A percentile compares a stretch with the other conserved stretches of the same genome.
These are phyloP conservation scores for Lasiosphaeria hispida DNA, from an alignment of 495 filamentous ascomycete species.

Conservation along the genomic window DNA sequence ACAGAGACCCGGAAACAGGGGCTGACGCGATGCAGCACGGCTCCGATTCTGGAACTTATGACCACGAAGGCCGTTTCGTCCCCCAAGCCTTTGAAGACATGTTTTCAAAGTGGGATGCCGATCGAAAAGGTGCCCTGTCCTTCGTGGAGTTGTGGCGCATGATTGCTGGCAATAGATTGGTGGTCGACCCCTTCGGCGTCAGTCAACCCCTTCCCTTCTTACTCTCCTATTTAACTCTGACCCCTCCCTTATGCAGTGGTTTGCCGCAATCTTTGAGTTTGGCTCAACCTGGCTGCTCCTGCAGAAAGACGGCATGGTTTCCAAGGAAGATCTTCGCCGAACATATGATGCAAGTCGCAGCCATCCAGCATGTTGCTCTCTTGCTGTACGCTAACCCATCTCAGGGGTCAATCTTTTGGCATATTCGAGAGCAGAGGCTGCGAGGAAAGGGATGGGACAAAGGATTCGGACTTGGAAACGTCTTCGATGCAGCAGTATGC, in stretches of 20 bases:
- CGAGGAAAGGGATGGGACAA: conserved; percentile 28
- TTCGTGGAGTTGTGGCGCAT: conserved; percentile 19
- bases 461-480: conserved; percentile 23
- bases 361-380: accelerated
- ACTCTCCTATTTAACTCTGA: not conserved
- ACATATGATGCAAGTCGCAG: conserved; percentile 40
- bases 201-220: not conserved
- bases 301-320: conserved; percentile 44
- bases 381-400: not conserved
- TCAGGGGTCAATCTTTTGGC: conserved; percentile 32
- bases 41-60: conserved; percentile 52
- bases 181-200: conserved; percentile 27
- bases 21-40: conserved; percentile 44
- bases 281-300: conserved; percentile 46
- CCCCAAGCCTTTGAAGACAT: conserved; percentile 58
- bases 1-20: too few relatives aligned
- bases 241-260: conserved; percentile 16
- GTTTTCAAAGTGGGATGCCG: conserved; percentile 52
- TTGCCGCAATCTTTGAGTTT: conserved; percentile 43
- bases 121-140: conserved; percentile 20
- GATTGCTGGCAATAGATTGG: conserved; percentile 20
- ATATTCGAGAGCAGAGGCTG: conserved; percentile 25
- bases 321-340: conserved; percentile 46
- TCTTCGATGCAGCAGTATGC: not conserved
- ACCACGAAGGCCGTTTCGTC: conserved; percentile 53